Evolutionary conservation across 768 basidiomycete species (phyloP).

Genomic region (Boletellus sp.): DNA sequence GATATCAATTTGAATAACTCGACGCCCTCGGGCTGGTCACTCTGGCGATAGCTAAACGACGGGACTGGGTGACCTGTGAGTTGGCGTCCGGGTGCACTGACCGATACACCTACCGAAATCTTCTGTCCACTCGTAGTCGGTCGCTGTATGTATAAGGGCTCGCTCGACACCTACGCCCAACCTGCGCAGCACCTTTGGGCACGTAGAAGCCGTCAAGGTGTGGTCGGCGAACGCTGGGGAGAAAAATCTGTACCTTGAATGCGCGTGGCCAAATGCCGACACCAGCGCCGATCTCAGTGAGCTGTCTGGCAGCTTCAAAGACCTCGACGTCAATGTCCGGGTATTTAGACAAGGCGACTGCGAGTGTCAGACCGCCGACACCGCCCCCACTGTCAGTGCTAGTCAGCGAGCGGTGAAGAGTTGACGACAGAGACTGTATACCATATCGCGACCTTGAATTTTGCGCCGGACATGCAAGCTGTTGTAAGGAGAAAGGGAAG

Average conservation of each 20-base stretch:
- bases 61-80: slow-evolving; percentile 37
- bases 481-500: too few relatives aligned
- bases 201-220: neutral
- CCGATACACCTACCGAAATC: slow-evolving; percentile 15
- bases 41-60: slow-evolving; percentile 55
- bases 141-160: slow-evolving; percentile 15
- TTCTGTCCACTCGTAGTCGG: slow-evolving; percentile 21
- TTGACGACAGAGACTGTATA: neutral
- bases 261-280: slow-evolving; percentile 44
- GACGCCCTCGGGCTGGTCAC: slow-evolving; percentile 54
- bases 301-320: slow-evolving; percentile 49
- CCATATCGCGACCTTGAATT: slow-evolving; percentile 31
- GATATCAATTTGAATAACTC: slow-evolving; percentile 52
- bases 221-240: neutral
- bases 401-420: neutral
- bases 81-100: neutral
- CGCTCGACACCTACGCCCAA: slow-evolving; percentile 18
- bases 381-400: slow-evolving; percentile 36
- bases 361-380: slow-evolving; percentile 39
- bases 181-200: slow-evolving; percentile 20
- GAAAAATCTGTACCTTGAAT: slow-evolving; percentile 19
- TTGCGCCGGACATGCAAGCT: slow-evolving; percentile 9
- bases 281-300: slow-evolving; percentile 61
- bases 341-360: slow-evolving; percentile 35
- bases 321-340: slow-evolving; percentile 54